Base-by-base conservation (phyloP, 1,284 basidiomycete species). In the Pisolithus thermaeus region DNA sequence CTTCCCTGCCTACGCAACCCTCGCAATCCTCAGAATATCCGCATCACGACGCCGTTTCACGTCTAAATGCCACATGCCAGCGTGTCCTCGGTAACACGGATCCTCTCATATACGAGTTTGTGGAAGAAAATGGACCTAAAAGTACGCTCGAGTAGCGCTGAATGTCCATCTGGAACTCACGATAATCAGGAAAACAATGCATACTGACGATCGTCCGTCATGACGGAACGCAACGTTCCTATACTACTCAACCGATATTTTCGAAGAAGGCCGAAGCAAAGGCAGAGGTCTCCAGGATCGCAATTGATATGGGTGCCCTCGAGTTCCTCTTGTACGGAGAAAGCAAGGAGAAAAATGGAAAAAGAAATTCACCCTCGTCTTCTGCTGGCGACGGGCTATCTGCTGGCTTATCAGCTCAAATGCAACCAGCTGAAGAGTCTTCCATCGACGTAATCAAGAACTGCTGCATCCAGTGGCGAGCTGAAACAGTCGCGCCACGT, bases 121-220 rank as follows among this genome's bases (percentile, higher is more conserved):
- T 76, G 30, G 72, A 77, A 47, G 70, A 73, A 37, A 50, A 55
- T 2, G 57, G 61, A 7, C 59, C 62, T 7, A 59, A 58, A 27
- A 66, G 77, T 75, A 53, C 52, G 69, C 49, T 20, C 32, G n/a
- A 35, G 1, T n/a, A n/a, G 3, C 28, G 16, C 36, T 4, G 6
- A 22, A 9, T 38, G 44, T 32, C 18, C 14, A 18, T 18, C 22
- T 39, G 16, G 11, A 4, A 14, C 32, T 35, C 30, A 46, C 20
- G 9, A 11, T 37, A 12, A 14, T 12, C 59, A 84, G 81, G 61
- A 50, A 80, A 77, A 58, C 74, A 76, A 48, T 83, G 81, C 58
- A 78, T 80, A 47, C 61, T 84, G 38, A 81, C 79, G 1, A 76
- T 84, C 49, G 76, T 71, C 1, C 76, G 75, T 25, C 80, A 80